These are phyloP conservation scores for Globisporangium sylvaticum DNA, from an alignment of 352 stramenopile genomes.

Conservation along the genomic window DNA sequence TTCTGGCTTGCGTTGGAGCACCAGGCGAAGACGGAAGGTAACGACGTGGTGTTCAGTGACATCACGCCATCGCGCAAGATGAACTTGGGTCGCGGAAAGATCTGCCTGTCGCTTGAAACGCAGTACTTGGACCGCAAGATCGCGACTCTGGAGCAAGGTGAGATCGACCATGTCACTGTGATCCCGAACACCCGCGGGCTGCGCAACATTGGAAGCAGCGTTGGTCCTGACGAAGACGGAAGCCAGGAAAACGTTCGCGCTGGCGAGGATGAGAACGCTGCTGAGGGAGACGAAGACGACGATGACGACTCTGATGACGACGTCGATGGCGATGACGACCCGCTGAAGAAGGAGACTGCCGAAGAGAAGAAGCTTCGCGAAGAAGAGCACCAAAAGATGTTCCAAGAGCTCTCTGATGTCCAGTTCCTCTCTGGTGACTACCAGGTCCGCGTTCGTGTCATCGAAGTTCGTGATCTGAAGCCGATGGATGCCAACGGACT, in stretches of 20 bases:
- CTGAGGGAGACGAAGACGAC: constrained; percentile 27
- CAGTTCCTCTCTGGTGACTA: constrained; percentile 83
- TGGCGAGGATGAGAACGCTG: constrained; percentile 19
- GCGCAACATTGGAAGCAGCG: constrained; percentile 21
- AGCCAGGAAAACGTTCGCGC: constrained; percentile 11
- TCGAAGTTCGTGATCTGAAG: constrained; percentile 90
- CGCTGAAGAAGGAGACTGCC: constrained; percentile 35
- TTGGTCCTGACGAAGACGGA: constrained; percentile 13
- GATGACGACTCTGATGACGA: constrained; percentile 26
- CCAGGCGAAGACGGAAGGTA: constrained; percentile 29
- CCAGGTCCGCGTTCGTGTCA: constrained; percentile 82
- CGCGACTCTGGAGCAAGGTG: constrained; percentile 60
- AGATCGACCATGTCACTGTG: constrained; percentile 55
- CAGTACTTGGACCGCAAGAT: constrained; percentile 53
- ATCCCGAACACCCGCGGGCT: constrained; percentile 41
- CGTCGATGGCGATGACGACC: constrained; percentile 32
- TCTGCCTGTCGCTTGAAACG: constrained; percentile 63
- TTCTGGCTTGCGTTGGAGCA: constrained; percentile 71
- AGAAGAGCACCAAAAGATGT: constrained; percentile 70
- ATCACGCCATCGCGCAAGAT: constrained; percentile 43
- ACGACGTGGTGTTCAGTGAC: constrained; percentile 32
- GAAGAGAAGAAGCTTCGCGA: constrained; percentile 61
- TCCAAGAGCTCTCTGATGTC: constrained; percentile 67
- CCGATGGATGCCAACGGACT: constrained; percentile 82
- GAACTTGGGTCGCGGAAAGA: constrained; percentile 46